A percentile compares a stretch with the other conserved stretches of the same genome.
Evolutionary conservation across 2,329 filamentous ascomycete genomes (phyloP).

Genomic region (Verticillium isaacii): DNA sequence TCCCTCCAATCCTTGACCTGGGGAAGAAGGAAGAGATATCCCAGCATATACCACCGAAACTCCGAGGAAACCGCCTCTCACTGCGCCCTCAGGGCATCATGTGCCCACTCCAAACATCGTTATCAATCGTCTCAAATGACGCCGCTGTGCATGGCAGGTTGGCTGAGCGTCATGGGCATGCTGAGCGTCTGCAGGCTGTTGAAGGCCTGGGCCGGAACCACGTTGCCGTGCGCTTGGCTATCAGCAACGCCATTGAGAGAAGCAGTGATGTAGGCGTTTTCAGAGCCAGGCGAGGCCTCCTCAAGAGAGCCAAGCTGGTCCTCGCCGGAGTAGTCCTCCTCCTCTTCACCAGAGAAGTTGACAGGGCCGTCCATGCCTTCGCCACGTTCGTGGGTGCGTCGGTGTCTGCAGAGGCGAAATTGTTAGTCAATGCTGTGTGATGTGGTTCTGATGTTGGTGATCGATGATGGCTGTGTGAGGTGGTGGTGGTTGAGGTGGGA

Average conservation of each 20-base stretch:
- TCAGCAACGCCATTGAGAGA: slow-evolving; percentile 44
- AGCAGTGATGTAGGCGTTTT: slow-evolving; percentile 54
- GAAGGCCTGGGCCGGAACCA: slow-evolving; percentile 30
- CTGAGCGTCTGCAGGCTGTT: slow-evolving; percentile 58
- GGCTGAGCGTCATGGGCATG: slow-evolving; percentile 61
- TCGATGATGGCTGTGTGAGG: slow-evolving; percentile 20
- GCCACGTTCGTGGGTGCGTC: slow-evolving; percentile 65
- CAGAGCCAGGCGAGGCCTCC: slow-evolving; percentile 70
- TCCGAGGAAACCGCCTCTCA: background rate
- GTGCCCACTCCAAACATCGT: background rate
- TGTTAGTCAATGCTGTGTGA: slow-evolving; percentile 28
- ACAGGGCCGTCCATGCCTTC: slow-evolving; percentile 55
- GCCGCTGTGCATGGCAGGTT: slow-evolving; percentile 41
- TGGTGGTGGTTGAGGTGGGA: slow-evolving; percentile 25
- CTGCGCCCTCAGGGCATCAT: background rate
- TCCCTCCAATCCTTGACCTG: background rate
- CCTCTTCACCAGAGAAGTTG: slow-evolving; percentile 73
- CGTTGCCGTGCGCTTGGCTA: slow-evolving; percentile 10
- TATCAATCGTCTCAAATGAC: slow-evolving; percentile 31
- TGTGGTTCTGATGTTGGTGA: slow-evolving; percentile 3
- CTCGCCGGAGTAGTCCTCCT: slow-evolving; percentile 78
- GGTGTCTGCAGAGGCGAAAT: slow-evolving; percentile 65
- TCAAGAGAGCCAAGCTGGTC: slow-evolving; percentile 78
- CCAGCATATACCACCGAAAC: background rate
- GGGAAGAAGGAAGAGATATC: background rate